Percentiles rank a stretch among this genome's conserved stretches.
Conservation (phyloP, 129 eudicot species). For the Artemisia tridentata region DNA sequence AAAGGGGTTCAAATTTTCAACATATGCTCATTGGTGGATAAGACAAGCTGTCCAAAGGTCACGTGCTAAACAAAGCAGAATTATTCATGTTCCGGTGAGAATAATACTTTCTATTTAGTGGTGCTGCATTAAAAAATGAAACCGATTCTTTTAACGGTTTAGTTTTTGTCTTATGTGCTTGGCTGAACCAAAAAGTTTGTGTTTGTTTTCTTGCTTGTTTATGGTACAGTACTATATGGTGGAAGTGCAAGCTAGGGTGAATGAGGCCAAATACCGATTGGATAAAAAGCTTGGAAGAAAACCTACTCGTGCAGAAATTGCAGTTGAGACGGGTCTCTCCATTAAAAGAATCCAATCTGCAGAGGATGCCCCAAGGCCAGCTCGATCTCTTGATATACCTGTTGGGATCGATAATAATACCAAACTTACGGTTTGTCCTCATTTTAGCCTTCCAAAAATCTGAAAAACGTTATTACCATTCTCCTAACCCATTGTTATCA, state of each 20-base stretch:
- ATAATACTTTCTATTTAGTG: not conserved
- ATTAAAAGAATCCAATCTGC: constrained; percentile 73
- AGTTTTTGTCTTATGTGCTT: not conserved
- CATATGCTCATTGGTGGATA: constrained; percentile 99
- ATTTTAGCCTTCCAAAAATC: not conserved
- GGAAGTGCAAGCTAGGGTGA: constrained; percentile 79
- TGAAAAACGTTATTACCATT: not conserved
- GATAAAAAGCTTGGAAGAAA: constrained; percentile 58
- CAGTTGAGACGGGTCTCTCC: constrained; percentile 74
- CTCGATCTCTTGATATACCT: constrained; percentile 83
- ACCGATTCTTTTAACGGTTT: not conserved
- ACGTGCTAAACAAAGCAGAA: constrained; percentile 83
- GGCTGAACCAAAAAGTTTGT: not conserved
- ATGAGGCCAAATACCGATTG: constrained; percentile 61
- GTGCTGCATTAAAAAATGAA: no score
- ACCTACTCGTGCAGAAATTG: constrained; percentile 69
- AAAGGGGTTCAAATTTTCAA: constrained; percentile 90
- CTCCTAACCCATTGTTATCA: not conserved
- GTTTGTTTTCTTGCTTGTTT: not conserved
- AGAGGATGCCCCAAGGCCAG: constrained; percentile 66
- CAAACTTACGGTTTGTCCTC: constrained; percentile 69
- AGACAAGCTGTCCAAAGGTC: constrained; percentile 86
- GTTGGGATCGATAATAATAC: constrained; percentile 55
- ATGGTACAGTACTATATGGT: constrained; percentile 72
- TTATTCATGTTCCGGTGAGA: constrained; percentile 83